Percentiles rank a stretch among this genome's conserved stretches.
Evolutionary conservation across 805 yeast genomes (phyloP).

Genomic region (Ogataea henricii): DNA sequence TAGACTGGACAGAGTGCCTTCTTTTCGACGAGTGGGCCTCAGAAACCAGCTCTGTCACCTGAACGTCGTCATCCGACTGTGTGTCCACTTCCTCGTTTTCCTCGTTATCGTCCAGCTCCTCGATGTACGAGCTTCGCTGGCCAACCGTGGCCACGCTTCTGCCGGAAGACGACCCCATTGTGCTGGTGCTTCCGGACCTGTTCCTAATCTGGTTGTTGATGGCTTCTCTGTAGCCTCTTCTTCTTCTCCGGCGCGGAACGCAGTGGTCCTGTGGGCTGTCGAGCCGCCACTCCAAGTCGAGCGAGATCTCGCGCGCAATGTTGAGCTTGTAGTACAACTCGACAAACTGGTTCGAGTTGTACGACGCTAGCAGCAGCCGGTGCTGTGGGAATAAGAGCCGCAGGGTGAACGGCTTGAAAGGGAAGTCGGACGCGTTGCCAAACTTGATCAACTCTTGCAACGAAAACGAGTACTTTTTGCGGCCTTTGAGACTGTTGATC

Average conservation of each 20-base stretch:
- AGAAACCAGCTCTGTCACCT: neutral
- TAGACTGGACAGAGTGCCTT: neutral
- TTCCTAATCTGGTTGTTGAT: neutral
- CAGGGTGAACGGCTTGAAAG: constrained; percentile 33
- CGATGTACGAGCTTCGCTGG: neutral
- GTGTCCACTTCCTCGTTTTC: constrained; percentile 5
- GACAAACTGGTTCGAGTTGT: constrained; percentile 30
- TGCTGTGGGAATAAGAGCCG: constrained; percentile 32
- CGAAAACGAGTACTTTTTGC: constrained; percentile 23
- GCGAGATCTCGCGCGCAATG: constrained; percentile 35
- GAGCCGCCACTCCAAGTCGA: constrained; percentile 32
- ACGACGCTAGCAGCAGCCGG: constrained; percentile 30
- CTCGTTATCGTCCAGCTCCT: constrained; percentile 3
- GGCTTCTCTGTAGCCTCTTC: neutral
- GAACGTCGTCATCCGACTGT: constrained; percentile 4
- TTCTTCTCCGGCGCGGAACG: constrained; percentile 30
- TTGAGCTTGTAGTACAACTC: constrained; percentile 35
- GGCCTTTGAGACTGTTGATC: constrained; percentile 12
- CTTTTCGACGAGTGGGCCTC: neutral
- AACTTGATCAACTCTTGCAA: constrained; percentile 34
- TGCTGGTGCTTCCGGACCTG: constrained; percentile 12
- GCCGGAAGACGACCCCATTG: constrained; percentile 5
- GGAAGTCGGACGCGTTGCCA: constrained; percentile 36
- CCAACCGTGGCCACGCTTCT: constrained; percentile 7
- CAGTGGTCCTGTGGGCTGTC: constrained; percentile 31